These are phyloP conservation scores for Penicillium cinerascens DNA, from an alignment of 495 filamentous ascomycete genomes.

Conservation along the genomic window DNA sequence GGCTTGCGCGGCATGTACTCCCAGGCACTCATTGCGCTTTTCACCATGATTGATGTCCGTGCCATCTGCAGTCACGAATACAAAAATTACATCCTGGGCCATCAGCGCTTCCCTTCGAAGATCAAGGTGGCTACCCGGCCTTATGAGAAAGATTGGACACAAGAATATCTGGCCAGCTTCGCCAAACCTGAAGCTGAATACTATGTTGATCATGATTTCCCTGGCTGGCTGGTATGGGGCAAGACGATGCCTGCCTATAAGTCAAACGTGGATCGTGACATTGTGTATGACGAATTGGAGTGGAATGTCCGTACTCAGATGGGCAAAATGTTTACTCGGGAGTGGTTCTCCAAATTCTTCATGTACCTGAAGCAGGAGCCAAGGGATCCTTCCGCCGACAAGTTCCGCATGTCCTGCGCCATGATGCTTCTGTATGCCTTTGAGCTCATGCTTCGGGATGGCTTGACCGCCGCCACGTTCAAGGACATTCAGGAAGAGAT, in stretches of 20 bases:
- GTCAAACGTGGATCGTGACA: slow-evolving; percentile 62
- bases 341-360: slow-evolving; percentile 88
- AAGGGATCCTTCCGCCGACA: slow-evolving; percentile 73
- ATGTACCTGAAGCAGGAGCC: slow-evolving; percentile 95
- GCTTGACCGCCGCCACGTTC: slow-evolving; percentile 69
- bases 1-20: slow-evolving; percentile 77
- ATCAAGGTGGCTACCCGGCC: slow-evolving; percentile 65
- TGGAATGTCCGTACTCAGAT: slow-evolving; percentile 72
- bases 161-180: slow-evolving; percentile 73
- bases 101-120: slow-evolving; percentile 70
- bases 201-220: slow-evolving; percentile 86
- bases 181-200: slow-evolving; percentile 76
- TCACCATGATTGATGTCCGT: slow-evolving; percentile 78
- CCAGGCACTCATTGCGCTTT: slow-evolving; percentile 72
- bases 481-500: slow-evolving; percentile 84
- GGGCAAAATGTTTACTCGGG: slow-evolving; percentile 69
- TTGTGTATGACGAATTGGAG: slow-evolving; percentile 83
- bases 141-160: slow-evolving; percentile 72
- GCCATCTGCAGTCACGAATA: slow-evolving; percentile 83
- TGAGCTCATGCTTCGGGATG: slow-evolving; percentile 72
- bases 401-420: slow-evolving; percentile 83
- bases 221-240: slow-evolving; percentile 96
- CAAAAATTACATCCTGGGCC: slow-evolving; percentile 75
- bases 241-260: slow-evolving; percentile 76
- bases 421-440: slow-evolving; percentile 85